Conservation (phyloP, 2,329 filamentous ascomycete genomes). For the Paecilomyces dactylethromorphus region DNA sequence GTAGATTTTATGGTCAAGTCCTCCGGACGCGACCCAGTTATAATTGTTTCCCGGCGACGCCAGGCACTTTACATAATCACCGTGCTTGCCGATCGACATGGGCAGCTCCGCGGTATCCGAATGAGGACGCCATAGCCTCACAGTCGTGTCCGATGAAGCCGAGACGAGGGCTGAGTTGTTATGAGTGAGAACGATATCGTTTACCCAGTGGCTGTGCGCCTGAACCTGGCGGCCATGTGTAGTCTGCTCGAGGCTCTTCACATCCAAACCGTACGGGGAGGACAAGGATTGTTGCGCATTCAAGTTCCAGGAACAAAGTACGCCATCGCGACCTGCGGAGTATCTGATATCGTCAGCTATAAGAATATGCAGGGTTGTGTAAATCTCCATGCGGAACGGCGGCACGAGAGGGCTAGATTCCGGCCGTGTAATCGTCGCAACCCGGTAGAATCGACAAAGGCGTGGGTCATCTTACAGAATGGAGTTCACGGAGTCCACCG, state of each 20-base stretch:
- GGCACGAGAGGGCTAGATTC: slow-evolving; percentile 15
- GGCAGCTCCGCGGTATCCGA: slow-evolving; percentile 58
- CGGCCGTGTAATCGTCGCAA: slow-evolving; percentile 5
- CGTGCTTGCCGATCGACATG: slow-evolving; percentile 81
- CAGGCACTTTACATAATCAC: slow-evolving; percentile 93
- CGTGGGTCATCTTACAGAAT: slow-evolving; percentile 63
- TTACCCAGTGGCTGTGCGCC: slow-evolving; percentile 94
- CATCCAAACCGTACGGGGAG: slow-evolving; percentile 14
- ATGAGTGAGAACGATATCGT: slow-evolving; percentile 77
- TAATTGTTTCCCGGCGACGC: slow-evolving; percentile 65
- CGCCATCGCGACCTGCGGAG: slow-evolving; percentile 89
- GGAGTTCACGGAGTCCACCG: slow-evolving; percentile 73
- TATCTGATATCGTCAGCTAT: slow-evolving; percentile 48
- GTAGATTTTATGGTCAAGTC: slow-evolving; percentile 83
- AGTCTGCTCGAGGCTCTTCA: slow-evolving; percentile 35
- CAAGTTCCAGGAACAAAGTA: slow-evolving; percentile 92
- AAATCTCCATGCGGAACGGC: slow-evolving; percentile 5
- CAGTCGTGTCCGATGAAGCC: slow-evolving; percentile 86
- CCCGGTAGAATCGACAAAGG: slow-evolving; percentile 2
- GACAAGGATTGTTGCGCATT: slow-evolving; percentile 18
- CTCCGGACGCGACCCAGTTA: slow-evolving; percentile 89
- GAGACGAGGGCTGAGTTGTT: slow-evolving; percentile 75
- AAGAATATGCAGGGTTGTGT: neutral
- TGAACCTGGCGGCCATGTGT: slow-evolving; percentile 59
- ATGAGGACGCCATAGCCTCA: slow-evolving; percentile 84